Evolutionary conservation across 2,329 filamentous ascomycete genomes (phyloP).

Genomic region (Fusarium lyarnte): DNA sequence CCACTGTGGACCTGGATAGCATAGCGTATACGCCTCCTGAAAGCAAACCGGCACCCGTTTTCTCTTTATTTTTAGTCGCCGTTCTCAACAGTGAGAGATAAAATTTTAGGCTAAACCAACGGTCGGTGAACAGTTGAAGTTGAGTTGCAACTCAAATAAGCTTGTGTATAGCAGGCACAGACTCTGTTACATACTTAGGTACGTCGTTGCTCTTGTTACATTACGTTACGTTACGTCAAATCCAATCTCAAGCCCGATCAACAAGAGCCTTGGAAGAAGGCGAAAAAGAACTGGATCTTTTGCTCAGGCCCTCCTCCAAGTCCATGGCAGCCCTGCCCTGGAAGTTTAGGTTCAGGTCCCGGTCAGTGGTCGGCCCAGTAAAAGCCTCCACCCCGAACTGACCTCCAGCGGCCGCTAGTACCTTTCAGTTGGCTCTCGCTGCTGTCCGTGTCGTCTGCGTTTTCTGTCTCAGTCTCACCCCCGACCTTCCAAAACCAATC

Average conservation of each 20-base stretch:
- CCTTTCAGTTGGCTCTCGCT: slow-evolving; percentile 7
- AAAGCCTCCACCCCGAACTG: neutral
- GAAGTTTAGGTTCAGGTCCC: neutral
- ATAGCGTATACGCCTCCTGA: slow-evolving; percentile 23
- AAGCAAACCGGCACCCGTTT: slow-evolving; percentile 27
- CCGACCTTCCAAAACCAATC: slow-evolving; percentile 8
- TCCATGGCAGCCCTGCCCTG: neutral
- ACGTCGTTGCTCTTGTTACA: slow-evolving; percentile 13
- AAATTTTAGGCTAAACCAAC: neutral
- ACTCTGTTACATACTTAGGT: neutral
- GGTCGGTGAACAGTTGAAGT: neutral
- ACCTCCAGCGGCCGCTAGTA: slow-evolving; percentile 26
- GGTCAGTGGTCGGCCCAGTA: slow-evolving; percentile 1
- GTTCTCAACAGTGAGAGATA: slow-evolving; percentile 4
- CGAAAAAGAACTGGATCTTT: slow-evolving; percentile 2
- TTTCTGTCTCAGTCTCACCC: slow-evolving; percentile 19
- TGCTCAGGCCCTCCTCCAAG: neutral
- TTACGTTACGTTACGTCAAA: slow-evolving; percentile 16
- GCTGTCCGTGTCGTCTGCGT: neutral
- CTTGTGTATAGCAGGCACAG: neutral
- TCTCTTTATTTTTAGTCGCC: slow-evolving; percentile 3
- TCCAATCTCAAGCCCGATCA: slow-evolving; percentile 4
- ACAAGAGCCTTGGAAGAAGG: slow-evolving; percentile 7
- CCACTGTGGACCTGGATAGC: slow-evolving; percentile 13
- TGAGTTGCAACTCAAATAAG: neutral